Conservation (phyloP, 352 stramenopile species). For the Globisporangium abappressorium region DNA sequence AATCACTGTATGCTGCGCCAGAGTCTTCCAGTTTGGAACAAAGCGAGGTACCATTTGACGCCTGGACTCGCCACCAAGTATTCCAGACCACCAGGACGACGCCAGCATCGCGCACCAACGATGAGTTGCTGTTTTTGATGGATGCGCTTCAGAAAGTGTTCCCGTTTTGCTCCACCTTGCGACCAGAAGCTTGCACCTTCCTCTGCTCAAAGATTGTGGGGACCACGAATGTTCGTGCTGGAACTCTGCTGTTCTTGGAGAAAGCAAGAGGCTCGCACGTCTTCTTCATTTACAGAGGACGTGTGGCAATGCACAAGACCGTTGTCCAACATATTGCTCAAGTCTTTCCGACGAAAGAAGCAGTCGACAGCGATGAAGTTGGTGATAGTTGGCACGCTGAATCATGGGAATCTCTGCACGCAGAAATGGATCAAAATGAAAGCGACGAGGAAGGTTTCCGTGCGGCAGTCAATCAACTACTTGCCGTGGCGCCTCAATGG, state of each 20-base stretch:
- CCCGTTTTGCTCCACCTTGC: slow-evolving; percentile 33
- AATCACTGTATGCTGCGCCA: slow-evolving; percentile 15
- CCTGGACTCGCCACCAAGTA: slow-evolving; percentile 21
- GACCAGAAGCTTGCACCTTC: slow-evolving; percentile 32
- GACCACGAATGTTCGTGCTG: slow-evolving; percentile 18
- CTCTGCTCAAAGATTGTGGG: slow-evolving; percentile 34
- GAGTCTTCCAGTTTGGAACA: background rate
- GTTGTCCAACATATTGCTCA: slow-evolving; percentile 16
- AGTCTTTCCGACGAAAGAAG: background rate
- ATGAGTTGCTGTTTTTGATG: slow-evolving; percentile 38
- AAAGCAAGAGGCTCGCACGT: slow-evolving; percentile 17
- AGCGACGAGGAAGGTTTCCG: background rate
- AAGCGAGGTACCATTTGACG: slow-evolving; percentile 14
- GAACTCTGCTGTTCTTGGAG: slow-evolving; percentile 34
- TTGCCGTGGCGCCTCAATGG: slow-evolving; percentile 1
- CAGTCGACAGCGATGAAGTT: background rate
- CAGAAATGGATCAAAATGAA: background rate
- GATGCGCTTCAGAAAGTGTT: slow-evolving; percentile 49
- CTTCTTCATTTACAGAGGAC: slow-evolving; percentile 28
- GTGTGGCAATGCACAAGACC: slow-evolving; percentile 26
- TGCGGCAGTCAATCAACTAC: background rate
- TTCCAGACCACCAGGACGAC: slow-evolving; percentile 24
- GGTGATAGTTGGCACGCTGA: background rate
- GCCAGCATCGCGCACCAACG: slow-evolving; percentile 22
- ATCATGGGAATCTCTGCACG: slow-evolving; percentile 7